Evolutionary conservation across 345 rosid genomes (phyloP).

Genomic region (Fremontodendron californicum): DNA sequence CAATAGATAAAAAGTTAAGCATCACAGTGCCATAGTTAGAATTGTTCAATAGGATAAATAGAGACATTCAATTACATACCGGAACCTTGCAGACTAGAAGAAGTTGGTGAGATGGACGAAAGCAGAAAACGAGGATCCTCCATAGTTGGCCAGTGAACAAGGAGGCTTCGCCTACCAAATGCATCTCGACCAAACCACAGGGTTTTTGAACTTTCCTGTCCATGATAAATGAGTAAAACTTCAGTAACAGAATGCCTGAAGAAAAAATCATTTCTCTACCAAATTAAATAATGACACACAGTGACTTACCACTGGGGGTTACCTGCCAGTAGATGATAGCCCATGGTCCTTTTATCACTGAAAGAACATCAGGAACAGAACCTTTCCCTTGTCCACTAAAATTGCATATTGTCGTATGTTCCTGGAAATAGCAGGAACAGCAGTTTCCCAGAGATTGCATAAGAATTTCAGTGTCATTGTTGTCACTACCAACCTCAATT

Average conservation of each 20-base stretch:
- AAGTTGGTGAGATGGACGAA: conserved; percentile 63
- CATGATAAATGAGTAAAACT: conserved; percentile 6
- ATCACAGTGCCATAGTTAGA: not conserved
- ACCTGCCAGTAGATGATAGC: conserved; percentile 90
- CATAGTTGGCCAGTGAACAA: conserved; percentile 80
- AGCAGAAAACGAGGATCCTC: conserved; percentile 62
- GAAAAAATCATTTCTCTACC: not conserved
- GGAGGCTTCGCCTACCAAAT: conserved; percentile 86
- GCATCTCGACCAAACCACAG: conserved; percentile 95
- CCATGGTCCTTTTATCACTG: conserved; percentile 84
- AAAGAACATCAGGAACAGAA: conserved; percentile 63
- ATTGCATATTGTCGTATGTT: conserved; percentile 21
- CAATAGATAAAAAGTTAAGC: not conserved
- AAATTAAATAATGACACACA: conserved; percentile 5
- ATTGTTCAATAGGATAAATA: not conserved
- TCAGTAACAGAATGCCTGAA: conserved; percentile 4
- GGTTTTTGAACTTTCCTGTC: conserved; percentile 65
- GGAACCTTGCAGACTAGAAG: not conserved
- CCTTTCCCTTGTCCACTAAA: conserved; percentile 18
- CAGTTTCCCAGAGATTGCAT: conserved; percentile 45
- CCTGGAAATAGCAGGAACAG: conserved; percentile 29
- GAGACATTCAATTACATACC: conserved; percentile 12
- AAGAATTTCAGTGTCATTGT: conserved; percentile 66
- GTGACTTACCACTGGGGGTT: conserved; percentile 31
- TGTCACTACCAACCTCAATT: conserved; percentile 42